Evolutionary conservation across 345 rosid species (phyloP).

Genomic region (Ricinus communis): DNA sequence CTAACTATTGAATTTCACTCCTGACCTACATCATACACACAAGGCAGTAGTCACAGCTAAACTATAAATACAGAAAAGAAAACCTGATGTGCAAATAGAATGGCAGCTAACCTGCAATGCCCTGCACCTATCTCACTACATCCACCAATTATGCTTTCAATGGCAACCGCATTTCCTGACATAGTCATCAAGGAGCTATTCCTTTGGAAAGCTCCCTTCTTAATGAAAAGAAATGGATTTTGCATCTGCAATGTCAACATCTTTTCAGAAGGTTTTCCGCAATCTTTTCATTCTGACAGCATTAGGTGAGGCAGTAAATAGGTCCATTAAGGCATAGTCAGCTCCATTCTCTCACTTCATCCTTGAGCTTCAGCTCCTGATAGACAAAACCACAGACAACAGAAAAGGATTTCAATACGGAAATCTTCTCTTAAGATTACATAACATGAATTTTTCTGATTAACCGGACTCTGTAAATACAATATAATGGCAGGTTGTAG

Average conservation of each 20-base stretch:
- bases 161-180: background rate
- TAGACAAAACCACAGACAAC: background rate
- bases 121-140: background rate
- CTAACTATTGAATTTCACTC: background rate
- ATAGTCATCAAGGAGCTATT: background rate
- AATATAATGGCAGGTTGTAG: no score
- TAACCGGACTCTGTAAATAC: no score
- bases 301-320: background rate
- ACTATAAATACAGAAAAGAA: background rate
- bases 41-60: background rate
- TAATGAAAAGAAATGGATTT: background rate
- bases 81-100: background rate
- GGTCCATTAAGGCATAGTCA: background rate
- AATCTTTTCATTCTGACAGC: background rate
- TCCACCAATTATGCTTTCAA: background rate
- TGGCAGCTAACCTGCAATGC: background rate
- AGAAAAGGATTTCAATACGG: background rate
- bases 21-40: background rate
- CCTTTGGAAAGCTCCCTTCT: background rate
- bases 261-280: background rate
- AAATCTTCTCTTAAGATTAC: background rate
- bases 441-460: background rate
- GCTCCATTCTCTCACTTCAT: background rate
- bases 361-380: slow-evolving; percentile 23
- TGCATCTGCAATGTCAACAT: background rate